These are phyloP conservation scores for Trichosporon ovoides DNA, from an alignment of 1,284 basidiomycete species.

Conservation along the genomic window DNA sequence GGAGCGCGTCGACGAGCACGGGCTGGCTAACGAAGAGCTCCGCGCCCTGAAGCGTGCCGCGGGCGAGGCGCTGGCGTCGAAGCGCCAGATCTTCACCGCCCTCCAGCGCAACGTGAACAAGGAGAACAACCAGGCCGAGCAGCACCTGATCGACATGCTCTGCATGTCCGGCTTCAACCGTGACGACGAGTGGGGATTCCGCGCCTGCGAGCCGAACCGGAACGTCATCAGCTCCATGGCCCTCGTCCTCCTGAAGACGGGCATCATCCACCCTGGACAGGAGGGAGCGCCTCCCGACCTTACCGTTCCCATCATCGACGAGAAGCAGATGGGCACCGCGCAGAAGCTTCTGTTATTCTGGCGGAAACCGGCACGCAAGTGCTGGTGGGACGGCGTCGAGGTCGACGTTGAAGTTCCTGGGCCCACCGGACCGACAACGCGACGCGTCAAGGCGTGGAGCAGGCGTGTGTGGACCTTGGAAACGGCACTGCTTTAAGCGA, in stretches of 20 bases:
- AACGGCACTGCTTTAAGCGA: constrained; percentile 61
- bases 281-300: constrained; percentile 28
- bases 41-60: constrained; percentile 74
- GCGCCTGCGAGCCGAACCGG: constrained; percentile 86
- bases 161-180: constrained; percentile 99
- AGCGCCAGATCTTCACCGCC: constrained; percentile 92
- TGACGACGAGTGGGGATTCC: constrained; percentile 94
- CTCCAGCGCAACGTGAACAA: constrained; percentile 98
- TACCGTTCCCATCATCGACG: constrained; percentile 57
- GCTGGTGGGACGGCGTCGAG: constrained; percentile 99
- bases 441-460: constrained; percentile 84
- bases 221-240: constrained; percentile 98
- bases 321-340: constrained; percentile 89
- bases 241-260: constrained; percentile 93
- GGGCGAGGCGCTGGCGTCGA: constrained; percentile 80
- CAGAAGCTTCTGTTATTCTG: constrained; percentile 97
- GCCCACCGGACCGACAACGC: constrained; percentile 49
- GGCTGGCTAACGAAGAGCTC: constrained; percentile 69
- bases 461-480: constrained; percentile 98
- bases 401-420: constrained; percentile 76
- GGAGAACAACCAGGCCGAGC: constrained; percentile 98
- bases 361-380: constrained; percentile 97
- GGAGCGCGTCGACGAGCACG: constrained; percentile 61
- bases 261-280: constrained; percentile 65
- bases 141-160: constrained; percentile 99